phyloP scores from a whole-genome alignment of 768 basidiomycete species.

The Rhizopogon roseolus region DNA sequence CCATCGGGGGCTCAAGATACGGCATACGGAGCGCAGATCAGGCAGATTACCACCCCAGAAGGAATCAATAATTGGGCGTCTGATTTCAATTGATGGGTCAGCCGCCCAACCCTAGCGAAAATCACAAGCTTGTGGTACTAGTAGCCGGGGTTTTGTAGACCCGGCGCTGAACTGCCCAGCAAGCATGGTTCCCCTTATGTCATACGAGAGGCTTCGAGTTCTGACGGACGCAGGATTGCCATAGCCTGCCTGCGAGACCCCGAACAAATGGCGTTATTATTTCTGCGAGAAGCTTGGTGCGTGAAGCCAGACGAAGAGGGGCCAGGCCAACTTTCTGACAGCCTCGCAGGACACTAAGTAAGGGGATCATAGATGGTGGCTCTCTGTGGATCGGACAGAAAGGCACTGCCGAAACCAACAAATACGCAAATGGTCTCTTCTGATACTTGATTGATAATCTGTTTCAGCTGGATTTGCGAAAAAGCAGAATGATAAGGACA shows the following conservation, averaged over 20 bases:
- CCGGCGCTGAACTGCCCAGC: too few species aligned
- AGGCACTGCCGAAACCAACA: not conserved
- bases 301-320: not conserved
- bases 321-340: not conserved
- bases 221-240: not conserved
- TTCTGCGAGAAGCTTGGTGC: not conserved
- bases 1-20: not conserved
- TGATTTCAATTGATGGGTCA: not conserved
- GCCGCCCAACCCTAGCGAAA: not conserved
- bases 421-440: not conserved
- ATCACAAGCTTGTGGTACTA: not conserved
- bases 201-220: not conserved
- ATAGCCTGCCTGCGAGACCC: not conserved
- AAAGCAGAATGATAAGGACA: not conserved
- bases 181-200: not conserved
- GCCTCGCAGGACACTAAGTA: not conserved
- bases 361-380: not conserved
- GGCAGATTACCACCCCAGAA: not conserved
- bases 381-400: not conserved
- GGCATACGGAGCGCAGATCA: too few species aligned
- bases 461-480: not conserved
- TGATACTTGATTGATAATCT: not conserved
- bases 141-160: not conserved
- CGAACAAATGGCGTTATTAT: not conserved
- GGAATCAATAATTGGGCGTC: not conserved